Evolutionary conservation across 768 basidiomycete species (phyloP), one percentile per base, ranked within the genome.

Genomic region (Naganishia onofrii): DNA sequence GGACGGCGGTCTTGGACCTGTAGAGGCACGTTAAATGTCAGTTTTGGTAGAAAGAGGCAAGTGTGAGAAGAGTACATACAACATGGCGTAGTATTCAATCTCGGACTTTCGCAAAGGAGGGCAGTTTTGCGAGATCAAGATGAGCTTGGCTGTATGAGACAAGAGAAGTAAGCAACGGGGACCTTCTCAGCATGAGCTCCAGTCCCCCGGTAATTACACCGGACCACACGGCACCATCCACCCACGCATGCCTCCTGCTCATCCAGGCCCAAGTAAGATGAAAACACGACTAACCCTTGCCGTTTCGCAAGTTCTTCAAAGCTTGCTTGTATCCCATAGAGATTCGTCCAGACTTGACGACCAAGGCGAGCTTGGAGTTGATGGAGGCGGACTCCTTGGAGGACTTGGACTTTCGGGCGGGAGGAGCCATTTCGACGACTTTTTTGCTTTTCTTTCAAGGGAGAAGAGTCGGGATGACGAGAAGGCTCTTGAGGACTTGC

Each of bases 161-260:
- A 44, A 15, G 13, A 60, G 12, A 52, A 10, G 83, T 92, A 81
- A 92, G 90, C 84, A 83, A 83, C 87, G 90, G 90, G 91, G 90
- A 92, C 92, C 92, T 95, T 94, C 93, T 93, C 92, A 93, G 92
- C 93, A 86, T 89, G 86, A 84, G 92, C 92, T 93, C 92, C 92
- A 92, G 92, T 88, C 92, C 91, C 90, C 65, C 70, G 52, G 66
- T 10, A 2, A 26, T 54, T 44, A 44, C 38, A 63, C 60, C 60
- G 60, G 60, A 34, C 23, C 38, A 31, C 60, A 32, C 34, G 3
- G 21, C 34, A 34, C n/a, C n/a, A n/a, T n/a, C n/a, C n/a, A n/a
- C n/a, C n/a, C n/a, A n/a, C n/a, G n/a, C 31, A 12, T 17, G 34
- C 34, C 34, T 32, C 8, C 28, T 44, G 52, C 48, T 54, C 12